These are phyloP conservation scores for Fraxinus anomala DNA, from an alignment of 257 asterid species.

Conservation along the genomic window DNA sequence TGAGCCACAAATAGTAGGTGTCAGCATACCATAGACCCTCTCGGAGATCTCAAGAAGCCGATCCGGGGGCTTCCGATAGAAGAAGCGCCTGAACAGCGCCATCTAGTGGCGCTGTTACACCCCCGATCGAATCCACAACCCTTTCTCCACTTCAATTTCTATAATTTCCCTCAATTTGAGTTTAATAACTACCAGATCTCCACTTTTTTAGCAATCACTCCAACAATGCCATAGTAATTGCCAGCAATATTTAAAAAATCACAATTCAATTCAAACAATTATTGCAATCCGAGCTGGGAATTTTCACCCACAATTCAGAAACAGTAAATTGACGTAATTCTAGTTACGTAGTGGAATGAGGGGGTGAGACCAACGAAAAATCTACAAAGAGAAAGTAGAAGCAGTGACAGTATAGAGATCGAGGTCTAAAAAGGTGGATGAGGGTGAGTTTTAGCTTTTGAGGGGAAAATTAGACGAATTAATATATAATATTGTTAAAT, in stretches of 20 bases:
- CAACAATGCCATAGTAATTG: slow-evolving; percentile 33
- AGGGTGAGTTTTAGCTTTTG: background rate
- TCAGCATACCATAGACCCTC: slow-evolving; percentile 87
- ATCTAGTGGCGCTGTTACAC: slow-evolving; percentile 90
- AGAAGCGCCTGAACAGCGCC: slow-evolving; percentile 99
- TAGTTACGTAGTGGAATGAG: slow-evolving; percentile 5
- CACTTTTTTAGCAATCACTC: slow-evolving; percentile 28
- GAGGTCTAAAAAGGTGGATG: background rate
- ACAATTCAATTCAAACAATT: slow-evolving; percentile 15
- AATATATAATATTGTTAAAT: too few species aligned
- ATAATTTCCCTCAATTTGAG: slow-evolving; percentile 31
- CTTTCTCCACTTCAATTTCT: slow-evolving; percentile 34
- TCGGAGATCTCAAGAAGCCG: slow-evolving; percentile 99
- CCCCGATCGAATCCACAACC: slow-evolving; percentile 66
- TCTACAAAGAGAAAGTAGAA: slow-evolving; percentile 10
- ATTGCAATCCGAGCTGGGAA: slow-evolving; percentile 20
- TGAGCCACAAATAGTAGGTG: background rate
- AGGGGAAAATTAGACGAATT: too few species aligned
- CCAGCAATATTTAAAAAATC: slow-evolving; percentile 12
- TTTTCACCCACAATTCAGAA: slow-evolving; percentile 36
- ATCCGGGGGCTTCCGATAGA: slow-evolving; percentile 98
- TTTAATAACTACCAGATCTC: slow-evolving; percentile 45
- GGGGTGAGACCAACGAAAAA: slow-evolving; percentile 9
- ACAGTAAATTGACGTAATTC: slow-evolving; percentile 26
- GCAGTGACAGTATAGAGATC: slow-evolving; percentile 20